Evolutionary conservation across 78 protist genomes (phyloP).

Genomic region (Polysphondylium violaceum): DNA sequence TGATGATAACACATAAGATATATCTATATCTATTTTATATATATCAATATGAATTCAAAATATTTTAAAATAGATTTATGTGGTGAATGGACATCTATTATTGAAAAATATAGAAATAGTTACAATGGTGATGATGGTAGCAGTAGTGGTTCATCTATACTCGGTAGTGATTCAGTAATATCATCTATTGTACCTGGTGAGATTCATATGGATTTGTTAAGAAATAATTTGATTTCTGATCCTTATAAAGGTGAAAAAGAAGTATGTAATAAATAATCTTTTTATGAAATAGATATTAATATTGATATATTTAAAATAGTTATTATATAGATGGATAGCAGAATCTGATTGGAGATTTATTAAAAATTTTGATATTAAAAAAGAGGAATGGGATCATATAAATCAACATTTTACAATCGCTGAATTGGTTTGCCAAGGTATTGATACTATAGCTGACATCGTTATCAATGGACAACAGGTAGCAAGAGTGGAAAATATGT

Average conservation of each 20-base stretch:
- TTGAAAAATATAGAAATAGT: too few species aligned
- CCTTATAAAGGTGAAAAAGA: constrained; percentile 65
- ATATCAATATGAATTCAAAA: too few species aligned
- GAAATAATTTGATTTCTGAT: constrained; percentile 30
- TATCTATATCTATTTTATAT: too few species aligned
- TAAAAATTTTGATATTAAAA: constrained; percentile 4
- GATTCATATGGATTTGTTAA: constrained; percentile 40
- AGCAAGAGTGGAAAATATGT: constrained; percentile 28
- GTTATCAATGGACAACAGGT: constrained; percentile 25
- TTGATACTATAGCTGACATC: constrained; percentile 71
- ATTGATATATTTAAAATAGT: background rate
- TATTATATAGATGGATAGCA: constrained; percentile 78
- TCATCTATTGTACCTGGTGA: constrained; percentile 48
- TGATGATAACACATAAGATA: too few species aligned
- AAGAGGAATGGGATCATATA: background rate
- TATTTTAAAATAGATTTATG: too few species aligned
- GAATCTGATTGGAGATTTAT: constrained; percentile 61
- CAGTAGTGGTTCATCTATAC: too few species aligned
- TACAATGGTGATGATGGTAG: too few species aligned
- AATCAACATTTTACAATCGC: background rate
- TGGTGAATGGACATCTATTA: too few species aligned
- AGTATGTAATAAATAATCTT: constrained; percentile 1
- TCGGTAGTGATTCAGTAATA: too few species aligned
- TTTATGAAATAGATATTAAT: background rate
- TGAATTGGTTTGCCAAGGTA: constrained; percentile 69